phyloP scores from a whole-genome alignment of 306 rosid species.

The Prunus persica region DNA sequence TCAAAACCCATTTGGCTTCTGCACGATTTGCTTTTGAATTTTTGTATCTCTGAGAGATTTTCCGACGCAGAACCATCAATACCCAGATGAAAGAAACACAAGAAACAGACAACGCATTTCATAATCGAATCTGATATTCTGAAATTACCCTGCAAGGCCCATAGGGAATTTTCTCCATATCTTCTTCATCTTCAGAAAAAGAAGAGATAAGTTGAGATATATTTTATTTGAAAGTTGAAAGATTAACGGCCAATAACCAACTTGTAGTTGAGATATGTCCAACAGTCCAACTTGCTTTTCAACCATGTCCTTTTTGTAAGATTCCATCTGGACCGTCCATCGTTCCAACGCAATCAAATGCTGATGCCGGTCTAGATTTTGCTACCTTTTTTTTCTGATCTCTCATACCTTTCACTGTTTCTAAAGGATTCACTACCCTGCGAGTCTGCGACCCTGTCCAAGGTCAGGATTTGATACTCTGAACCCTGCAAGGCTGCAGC shows the following conservation, averaged over 20 bases:
- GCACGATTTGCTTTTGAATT: slow-evolving; percentile 12
- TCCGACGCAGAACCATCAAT: neutral
- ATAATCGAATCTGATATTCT: slow-evolving; percentile 7
- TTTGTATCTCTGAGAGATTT: slow-evolving; percentile 1
- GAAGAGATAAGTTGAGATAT: neutral
- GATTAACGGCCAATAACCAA: slow-evolving; percentile 61
- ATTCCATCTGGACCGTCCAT: slow-evolving; percentile 38
- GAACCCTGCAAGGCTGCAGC: neutral
- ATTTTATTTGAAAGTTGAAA: neutral
- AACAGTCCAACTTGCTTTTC: slow-evolving; percentile 21
- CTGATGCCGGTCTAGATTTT: slow-evolving; percentile 24
- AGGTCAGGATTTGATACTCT: slow-evolving; percentile 32
- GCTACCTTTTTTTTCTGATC: slow-evolving; percentile 37
- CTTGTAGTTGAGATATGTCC: slow-evolving; percentile 33
- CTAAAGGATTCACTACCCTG: slow-evolving; percentile 18
- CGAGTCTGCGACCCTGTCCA: neutral
- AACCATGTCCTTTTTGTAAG: neutral
- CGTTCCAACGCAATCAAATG: neutral
- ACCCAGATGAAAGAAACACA: slow-evolving; percentile 27
- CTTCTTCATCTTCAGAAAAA: neutral
- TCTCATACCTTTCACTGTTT: slow-evolving; percentile 30
- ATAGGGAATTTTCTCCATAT: neutral
- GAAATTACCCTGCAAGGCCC: neutral
- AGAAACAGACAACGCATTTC: slow-evolving; percentile 20
- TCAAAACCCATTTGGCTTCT: slow-evolving; percentile 46